Conservation (phyloP, 2,329 filamentous ascomycete genomes). For the Colletotrichum truncatum region DNA sequence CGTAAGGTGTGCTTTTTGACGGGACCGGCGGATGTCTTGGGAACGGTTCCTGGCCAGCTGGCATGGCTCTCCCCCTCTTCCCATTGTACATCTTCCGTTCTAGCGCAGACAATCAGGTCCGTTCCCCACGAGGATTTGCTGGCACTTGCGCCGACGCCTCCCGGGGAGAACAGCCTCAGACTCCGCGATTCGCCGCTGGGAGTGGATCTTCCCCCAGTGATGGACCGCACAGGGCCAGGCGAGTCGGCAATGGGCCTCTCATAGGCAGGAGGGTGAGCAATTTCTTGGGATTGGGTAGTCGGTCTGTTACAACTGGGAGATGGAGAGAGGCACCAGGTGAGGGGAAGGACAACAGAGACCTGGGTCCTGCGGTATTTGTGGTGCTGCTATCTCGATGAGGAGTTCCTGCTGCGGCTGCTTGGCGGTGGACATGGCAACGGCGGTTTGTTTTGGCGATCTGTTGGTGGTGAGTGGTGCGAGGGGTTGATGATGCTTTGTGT, state of each 20-base stretch:
- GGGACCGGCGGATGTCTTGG: background rate
- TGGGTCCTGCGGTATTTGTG: background rate
- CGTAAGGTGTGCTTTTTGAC: background rate
- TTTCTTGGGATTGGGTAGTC: conserved; percentile 39
- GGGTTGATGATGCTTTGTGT: conserved; percentile 13
- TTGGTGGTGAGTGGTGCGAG: conserved; percentile 2
- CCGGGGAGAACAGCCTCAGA: background rate
- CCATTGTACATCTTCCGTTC: background rate
- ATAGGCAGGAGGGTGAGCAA: conserved; percentile 40
- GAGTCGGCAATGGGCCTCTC: conserved; percentile 36
- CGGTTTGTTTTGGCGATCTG: conserved; percentile 30
- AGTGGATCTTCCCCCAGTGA: conserved; percentile 26
- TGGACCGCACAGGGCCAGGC: conserved; percentile 22
- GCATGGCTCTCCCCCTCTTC: background rate
- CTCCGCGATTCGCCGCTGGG: conserved; percentile 39
- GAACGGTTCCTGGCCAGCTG: background rate
- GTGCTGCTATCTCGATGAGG: background rate
- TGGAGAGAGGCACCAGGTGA: background rate
- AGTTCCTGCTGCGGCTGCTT: background rate
- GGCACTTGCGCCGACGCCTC: conserved; percentile 1
- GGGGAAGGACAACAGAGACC: too few species aligned
- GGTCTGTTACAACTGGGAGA: conserved; percentile 2
- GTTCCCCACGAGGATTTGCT: conserved; percentile 1
- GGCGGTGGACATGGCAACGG: conserved; percentile 22
- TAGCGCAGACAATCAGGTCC: too few species aligned